Percentiles rank a stretch among this genome's conserved stretches.
These are phyloP conservation scores for Solanum piurae DNA, from an alignment of 257 asterid species.

Conservation along the genomic window DNA sequence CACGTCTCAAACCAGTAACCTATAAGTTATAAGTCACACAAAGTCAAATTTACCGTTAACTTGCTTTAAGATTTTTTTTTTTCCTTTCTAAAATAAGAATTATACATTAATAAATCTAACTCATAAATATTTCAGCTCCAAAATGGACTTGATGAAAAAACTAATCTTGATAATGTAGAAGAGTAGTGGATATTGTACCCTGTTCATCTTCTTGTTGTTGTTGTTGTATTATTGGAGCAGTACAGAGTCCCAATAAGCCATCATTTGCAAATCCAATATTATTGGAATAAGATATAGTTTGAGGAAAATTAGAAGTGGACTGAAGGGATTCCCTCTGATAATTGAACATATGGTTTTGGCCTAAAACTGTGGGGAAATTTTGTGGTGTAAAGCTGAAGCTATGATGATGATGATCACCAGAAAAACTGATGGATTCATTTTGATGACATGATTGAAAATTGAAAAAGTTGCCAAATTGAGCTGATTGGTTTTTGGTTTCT, in stretches of 20 bases:
- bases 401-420: background rate
- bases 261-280: background rate
- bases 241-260: background rate
- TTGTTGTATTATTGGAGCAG: background rate
- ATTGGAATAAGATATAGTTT: background rate
- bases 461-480: background rate
- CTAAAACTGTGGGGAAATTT: constrained; percentile 3
- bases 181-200: background rate
- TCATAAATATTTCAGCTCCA: background rate
- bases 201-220: background rate
- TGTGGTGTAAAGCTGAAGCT: background rate
- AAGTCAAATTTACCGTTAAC: background rate
- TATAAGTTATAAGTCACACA: background rate
- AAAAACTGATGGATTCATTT: background rate
- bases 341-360: constrained; percentile 47
- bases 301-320: constrained; percentile 80
- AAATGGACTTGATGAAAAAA: background rate
- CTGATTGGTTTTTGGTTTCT: background rate
- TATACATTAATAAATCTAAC: background rate
- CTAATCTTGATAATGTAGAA: background rate
- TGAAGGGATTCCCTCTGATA: constrained; percentile 99
- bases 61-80: too few species aligned
- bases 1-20: background rate
- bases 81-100: background rate
- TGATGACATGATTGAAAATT: background rate